Base-by-base conservation (phyloP, 345 rosid species). In the Hibiscus tridactylites region DNA sequence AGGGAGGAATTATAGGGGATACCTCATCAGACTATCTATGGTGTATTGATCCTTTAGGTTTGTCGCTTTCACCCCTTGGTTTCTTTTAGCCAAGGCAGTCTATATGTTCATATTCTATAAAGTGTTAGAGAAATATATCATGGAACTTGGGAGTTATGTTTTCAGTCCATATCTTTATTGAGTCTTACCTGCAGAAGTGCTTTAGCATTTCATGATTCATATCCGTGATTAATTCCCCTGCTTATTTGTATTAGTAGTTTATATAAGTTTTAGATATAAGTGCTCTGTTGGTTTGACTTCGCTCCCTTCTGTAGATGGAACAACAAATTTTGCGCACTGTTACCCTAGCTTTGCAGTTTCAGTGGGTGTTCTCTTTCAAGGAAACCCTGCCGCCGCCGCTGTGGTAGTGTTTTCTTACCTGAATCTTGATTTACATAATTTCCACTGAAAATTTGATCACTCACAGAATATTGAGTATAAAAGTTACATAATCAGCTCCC, bases 21-120 rank as follows among this genome's bases (percentile, higher is more conserved):
- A 53, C 93, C 1, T 76, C 85, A 37, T 94, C 98, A 31, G 98
- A 86, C 77, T 94, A 94, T 81, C 90, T 94, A 15, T 94, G 98
- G 98, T 94, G 98, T 78, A 88, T 94, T 71, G 96, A 94, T 79
- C 98, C 98, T 61, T 83, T 94, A 82, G 98, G 98, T 94, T 76
- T 73, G 81, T 77, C 16, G 75, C 76, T 76, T 72, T 17, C 3
- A 61, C 29, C 58, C 60, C 53, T 70, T 65, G 2, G 19, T 59
- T 65, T 59, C 26, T 10, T 13, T 16, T 60, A 21, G 57, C n/a
- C 9, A 31, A 33, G 28, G 7, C 29, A 71, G 62, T 63, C 53
- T 21, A 9, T 57, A 3, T 15, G 37, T 50, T 68, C 53, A 29
- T 68, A 16, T 50, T 31, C 16, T 24, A 44, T 59, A 44, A 39